Conservation (phyloP, 371 early-diverging fungal species). For the Mucor saturninus region DNA sequence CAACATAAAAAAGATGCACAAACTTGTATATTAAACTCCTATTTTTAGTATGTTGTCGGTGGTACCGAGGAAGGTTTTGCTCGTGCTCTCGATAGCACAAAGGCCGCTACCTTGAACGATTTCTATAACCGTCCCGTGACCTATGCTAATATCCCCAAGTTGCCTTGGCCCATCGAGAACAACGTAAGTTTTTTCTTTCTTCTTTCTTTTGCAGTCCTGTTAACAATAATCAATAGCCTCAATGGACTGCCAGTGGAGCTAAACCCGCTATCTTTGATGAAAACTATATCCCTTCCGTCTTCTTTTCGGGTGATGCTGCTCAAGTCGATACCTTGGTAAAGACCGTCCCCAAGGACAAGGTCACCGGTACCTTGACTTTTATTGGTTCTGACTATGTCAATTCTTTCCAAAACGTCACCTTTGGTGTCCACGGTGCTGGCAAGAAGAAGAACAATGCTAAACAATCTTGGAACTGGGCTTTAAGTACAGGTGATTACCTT, state of each 20-base stretch:
- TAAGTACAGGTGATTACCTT: constrained; percentile 34
- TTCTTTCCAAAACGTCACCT: constrained; percentile 40
- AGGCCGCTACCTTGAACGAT: constrained; percentile 51
- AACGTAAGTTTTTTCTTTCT: constrained; percentile 22
- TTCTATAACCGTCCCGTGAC: constrained; percentile 54
- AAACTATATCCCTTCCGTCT: constrained; percentile 58
- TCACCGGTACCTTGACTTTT: constrained; percentile 43
- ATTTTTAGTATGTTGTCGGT: constrained; percentile 47
- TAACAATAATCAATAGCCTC: constrained; percentile 36
- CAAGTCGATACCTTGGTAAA: constrained; percentile 36
- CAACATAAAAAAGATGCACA: not conserved
- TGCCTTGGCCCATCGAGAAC: constrained; percentile 55
- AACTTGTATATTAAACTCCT: not conserved
- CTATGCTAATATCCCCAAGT: constrained; percentile 57
- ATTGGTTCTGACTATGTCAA: constrained; percentile 50
- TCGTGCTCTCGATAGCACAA: constrained; percentile 41
- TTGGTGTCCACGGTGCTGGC: constrained; percentile 60
- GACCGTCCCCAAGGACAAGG: constrained; percentile 29
- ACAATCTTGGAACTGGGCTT: constrained; percentile 59
- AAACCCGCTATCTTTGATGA: constrained; percentile 52
- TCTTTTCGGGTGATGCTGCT: constrained; percentile 40
- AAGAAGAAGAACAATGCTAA: constrained; percentile 63
- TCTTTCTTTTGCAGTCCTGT: not conserved
- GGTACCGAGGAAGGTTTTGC: constrained; percentile 53
- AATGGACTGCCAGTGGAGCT: constrained; percentile 53